phyloP scores from a whole-genome alignment of 345 rosid species.

The Ceriops decandra region DNA sequence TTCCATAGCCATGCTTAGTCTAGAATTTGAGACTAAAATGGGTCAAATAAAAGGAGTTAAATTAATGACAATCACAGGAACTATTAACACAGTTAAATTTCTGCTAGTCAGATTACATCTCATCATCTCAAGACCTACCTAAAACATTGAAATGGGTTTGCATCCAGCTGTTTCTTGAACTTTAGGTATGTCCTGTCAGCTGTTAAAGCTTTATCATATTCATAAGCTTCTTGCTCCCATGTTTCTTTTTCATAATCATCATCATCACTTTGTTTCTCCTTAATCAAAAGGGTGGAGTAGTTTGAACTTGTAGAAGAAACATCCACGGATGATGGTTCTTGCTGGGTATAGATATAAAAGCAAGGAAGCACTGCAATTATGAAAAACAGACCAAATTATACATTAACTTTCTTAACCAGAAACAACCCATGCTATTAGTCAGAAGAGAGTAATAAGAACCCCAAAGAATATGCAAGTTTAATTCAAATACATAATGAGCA shows the following conservation, averaged over 20 bases:
- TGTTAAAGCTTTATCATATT: conserved; percentile 71
- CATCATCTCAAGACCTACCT: conserved; percentile 66
- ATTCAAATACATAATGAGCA: no score
- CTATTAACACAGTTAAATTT: not conserved
- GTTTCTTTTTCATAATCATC: conserved; percentile 48
- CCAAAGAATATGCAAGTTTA: no score
- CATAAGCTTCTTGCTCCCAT: conserved; percentile 75
- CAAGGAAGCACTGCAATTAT: conserved; percentile 65
- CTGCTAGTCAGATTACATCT: not conserved
- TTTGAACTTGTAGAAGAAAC: conserved; percentile 37
- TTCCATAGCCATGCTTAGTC: not conserved
- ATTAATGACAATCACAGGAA: not conserved
- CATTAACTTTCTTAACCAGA: not conserved
- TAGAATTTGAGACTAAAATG: not conserved
- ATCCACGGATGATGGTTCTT: conserved; percentile 38
- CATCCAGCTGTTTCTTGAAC: conserved; percentile 78
- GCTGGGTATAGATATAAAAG: conserved; percentile 68
- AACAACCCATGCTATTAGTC: not conserved
- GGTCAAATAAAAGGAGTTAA: no score
- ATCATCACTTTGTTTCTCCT: conserved; percentile 36
- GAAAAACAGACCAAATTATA: conserved; percentile 10
- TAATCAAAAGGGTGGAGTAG: conserved; percentile 42
- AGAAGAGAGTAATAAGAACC: not conserved
- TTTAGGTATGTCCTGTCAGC: conserved; percentile 89
- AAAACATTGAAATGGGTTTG: conserved; percentile 81